Evolutionary conservation across 352 stramenopile genomes (phyloP).

Genomic region (Phytophthora sp.): DNA sequence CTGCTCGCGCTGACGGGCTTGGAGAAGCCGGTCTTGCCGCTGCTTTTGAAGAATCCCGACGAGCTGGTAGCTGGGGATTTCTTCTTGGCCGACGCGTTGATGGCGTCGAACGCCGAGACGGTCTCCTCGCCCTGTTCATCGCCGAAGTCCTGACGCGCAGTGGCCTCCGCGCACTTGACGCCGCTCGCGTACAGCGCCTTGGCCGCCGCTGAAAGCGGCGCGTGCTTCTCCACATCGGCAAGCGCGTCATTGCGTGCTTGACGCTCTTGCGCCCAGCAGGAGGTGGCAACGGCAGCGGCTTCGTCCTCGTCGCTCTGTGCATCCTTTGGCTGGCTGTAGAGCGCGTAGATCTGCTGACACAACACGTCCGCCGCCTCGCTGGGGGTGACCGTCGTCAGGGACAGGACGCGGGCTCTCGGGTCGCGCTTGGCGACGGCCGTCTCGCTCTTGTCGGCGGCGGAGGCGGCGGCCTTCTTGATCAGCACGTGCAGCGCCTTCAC

Average conservation of each 20-base stretch:
- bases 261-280: slow-evolving; percentile 68
- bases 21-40: slow-evolving; percentile 12
- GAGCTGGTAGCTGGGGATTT: slow-evolving; percentile 2
- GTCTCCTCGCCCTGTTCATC: slow-evolving; percentile 66
- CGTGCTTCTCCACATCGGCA: slow-evolving; percentile 39
- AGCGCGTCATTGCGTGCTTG: slow-evolving; percentile 66
- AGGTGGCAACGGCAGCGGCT: slow-evolving; percentile 35
- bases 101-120: slow-evolving; percentile 65
- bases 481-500: slow-evolving; percentile 53
- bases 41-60: slow-evolving; percentile 50
- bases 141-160: slow-evolving; percentile 57
- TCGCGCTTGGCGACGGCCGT: slow-evolving; percentile 35
- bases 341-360: slow-evolving; percentile 58
- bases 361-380: slow-evolving; percentile 16
- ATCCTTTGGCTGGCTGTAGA: slow-evolving; percentile 42
- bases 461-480: slow-evolving; percentile 28
- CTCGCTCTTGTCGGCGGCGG: slow-evolving; percentile 16
- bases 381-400: slow-evolving; percentile 17
- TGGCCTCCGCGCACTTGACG: slow-evolving; percentile 58
- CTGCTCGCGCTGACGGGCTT: slow-evolving; percentile 28
- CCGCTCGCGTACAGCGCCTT: slow-evolving; percentile 59
- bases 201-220: slow-evolving; percentile 45
- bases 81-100: slow-evolving; percentile 44
- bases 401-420: slow-evolving; percentile 56
- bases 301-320: slow-evolving; percentile 4